Evolutionary conservation across 1,139 yeast species (phyloP).

Genomic region (Petasospora rhodanensis): DNA sequence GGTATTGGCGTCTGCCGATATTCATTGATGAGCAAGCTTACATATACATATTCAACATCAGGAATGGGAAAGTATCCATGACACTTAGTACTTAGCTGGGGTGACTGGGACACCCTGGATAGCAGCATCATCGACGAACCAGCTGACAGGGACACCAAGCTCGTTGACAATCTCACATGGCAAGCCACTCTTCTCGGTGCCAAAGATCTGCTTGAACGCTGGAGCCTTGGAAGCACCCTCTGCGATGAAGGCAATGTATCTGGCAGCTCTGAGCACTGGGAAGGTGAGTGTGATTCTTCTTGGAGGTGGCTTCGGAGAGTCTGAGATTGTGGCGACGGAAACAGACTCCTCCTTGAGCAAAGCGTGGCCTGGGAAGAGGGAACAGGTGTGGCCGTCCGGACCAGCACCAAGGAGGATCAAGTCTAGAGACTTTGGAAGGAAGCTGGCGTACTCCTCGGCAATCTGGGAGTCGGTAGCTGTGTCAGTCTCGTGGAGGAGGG

Average conservation of each 20-base stretch:
- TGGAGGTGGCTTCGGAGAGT: conserved; percentile 92
- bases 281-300: conserved; percentile 89
- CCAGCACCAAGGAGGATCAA: conserved; percentile 90
- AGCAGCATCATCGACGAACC: conserved; percentile 83
- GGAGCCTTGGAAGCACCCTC: conserved; percentile 86
- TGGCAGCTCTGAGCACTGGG: conserved; percentile 83
- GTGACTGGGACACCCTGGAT: conserved; percentile 56
- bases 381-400: conserved; percentile 98
- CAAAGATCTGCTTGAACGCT: conserved; percentile 65
- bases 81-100: conserved; percentile 38
- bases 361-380: conserved; percentile 72
- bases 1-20: conserved; percentile 55
- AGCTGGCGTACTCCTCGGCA: conserved; percentile 82
- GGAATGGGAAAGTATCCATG: too few relatives aligned
- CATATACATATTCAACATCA: too few relatives aligned
- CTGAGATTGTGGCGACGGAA: conserved; percentile 85
- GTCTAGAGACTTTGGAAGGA: conserved; percentile 77
- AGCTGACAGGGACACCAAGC: conserved; percentile 45
- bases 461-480: conserved; percentile 48
- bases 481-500: conserved; percentile 62
- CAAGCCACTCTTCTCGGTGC: conserved; percentile 43
- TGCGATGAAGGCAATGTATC: conserved; percentile 71
- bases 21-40: too few relatives aligned
- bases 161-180: conserved; percentile 75
- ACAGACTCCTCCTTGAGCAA: conserved; percentile 78